Evolutionary conservation across 176 grass and related monocot species (phyloP).

Genomic region (Paspalum vaginatum): DNA sequence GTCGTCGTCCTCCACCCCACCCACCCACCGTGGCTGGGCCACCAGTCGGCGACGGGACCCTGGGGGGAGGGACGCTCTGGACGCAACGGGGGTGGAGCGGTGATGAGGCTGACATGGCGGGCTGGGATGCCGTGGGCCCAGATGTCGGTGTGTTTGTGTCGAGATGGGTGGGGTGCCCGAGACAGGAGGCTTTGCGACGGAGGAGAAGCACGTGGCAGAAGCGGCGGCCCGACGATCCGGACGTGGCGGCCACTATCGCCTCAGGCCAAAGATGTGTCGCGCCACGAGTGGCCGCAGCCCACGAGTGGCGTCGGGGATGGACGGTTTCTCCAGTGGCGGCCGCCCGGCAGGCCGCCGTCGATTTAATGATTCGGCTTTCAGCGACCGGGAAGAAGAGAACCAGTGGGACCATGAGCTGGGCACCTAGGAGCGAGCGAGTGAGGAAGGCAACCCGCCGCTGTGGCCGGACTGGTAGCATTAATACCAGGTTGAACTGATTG

Average conservation of each 20-base stretch:
- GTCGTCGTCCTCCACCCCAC: background rate
- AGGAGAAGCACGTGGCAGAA: slow-evolving; percentile 28
- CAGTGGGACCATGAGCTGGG: too few relatives aligned
- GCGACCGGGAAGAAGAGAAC: background rate
- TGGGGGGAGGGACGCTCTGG: background rate
- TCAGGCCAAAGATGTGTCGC: slow-evolving; percentile 5
- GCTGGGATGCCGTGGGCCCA: background rate
- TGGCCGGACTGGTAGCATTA: background rate
- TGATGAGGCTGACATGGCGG: background rate
- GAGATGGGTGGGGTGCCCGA: background rate
- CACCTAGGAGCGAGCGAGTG: background rate
- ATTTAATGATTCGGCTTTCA: slow-evolving; percentile 7
- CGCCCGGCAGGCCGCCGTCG: background rate
- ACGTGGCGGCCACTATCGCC: slow-evolving; percentile 39
- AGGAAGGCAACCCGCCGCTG: background rate
- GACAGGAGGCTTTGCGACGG: background rate
- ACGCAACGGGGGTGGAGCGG: background rate
- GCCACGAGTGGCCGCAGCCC: background rate
- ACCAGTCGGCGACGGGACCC: background rate
- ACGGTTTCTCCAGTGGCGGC: background rate
- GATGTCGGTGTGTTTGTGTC: background rate
- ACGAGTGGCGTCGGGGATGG: background rate
- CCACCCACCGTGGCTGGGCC: background rate
- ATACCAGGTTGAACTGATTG: background rate
- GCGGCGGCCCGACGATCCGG: background rate